Conservation (phyloP, 2,329 filamentous ascomycete species). For the Clonostachys rhizophaga region DNA sequence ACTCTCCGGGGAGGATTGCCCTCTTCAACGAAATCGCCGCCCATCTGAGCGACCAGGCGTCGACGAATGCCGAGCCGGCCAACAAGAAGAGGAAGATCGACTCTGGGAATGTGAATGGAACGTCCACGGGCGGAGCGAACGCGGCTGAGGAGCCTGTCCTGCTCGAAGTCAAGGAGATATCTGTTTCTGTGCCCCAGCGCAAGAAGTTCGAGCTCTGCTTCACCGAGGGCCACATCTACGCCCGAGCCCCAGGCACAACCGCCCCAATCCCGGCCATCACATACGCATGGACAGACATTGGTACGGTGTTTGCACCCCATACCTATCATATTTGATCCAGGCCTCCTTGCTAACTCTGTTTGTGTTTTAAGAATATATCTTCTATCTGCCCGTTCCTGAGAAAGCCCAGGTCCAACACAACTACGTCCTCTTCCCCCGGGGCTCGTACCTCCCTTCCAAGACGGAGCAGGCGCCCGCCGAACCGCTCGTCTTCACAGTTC, state of each 20-base stretch:
- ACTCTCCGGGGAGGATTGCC: slow-evolving; percentile 41
- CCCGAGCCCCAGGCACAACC: slow-evolving; percentile 44
- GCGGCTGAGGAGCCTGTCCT: slow-evolving; percentile 46
- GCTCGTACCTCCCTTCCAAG: slow-evolving; percentile 46
- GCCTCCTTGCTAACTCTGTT: not conserved
- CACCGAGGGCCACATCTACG: slow-evolving; percentile 54
- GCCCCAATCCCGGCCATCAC: slow-evolving; percentile 47
- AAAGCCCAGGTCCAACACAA: slow-evolving; percentile 63
- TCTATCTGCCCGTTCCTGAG: slow-evolving; percentile 61
- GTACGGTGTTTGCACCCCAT: slow-evolving; percentile 26
- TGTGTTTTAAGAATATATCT: slow-evolving; percentile 45
- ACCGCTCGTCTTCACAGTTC: slow-evolving; percentile 61
- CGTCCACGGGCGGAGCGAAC: slow-evolving; percentile 10
- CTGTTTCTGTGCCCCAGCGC: slow-evolving; percentile 60
- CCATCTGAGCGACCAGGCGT: slow-evolving; percentile 42
- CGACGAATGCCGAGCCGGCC: slow-evolving; percentile 35
- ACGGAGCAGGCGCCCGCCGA: slow-evolving; percentile 36
- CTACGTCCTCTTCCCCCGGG: slow-evolving; percentile 57
- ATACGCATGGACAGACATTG: slow-evolving; percentile 58
- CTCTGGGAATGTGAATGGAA: slow-evolving; percentile 8
- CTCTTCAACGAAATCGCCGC: slow-evolving; percentile 53
- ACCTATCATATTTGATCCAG: not conserved
- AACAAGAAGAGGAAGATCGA: slow-evolving; percentile 50
- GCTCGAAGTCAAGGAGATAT: slow-evolving; percentile 61
- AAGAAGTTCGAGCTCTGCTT: slow-evolving; percentile 66